Conservation (phyloP, 2,329 filamentous ascomycete genomes). For the Diplocarpon rosae region DNA sequence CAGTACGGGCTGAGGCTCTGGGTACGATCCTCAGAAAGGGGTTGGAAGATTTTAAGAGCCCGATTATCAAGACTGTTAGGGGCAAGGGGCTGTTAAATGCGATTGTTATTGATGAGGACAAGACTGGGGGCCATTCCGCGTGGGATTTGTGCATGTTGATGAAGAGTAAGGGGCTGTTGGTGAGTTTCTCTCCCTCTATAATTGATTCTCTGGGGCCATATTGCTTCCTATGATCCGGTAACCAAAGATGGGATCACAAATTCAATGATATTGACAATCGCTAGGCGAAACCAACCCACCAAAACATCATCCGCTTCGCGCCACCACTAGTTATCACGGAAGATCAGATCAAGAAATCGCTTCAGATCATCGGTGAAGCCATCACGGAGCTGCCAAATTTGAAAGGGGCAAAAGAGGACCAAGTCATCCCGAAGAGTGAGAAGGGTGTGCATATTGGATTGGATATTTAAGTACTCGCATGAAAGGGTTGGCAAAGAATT, state of each 20-base stretch:
- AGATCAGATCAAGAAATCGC: conserved; percentile 65
- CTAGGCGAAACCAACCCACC: conserved; percentile 93
- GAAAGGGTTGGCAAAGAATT: not conserved
- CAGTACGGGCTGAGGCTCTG: conserved; percentile 68
- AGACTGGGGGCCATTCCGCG: conserved; percentile 74
- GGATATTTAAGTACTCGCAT: conserved; percentile 4
- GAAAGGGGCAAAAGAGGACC: conserved; percentile 43
- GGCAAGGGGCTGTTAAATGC: conserved; percentile 94
- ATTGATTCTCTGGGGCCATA: too few relatives aligned
- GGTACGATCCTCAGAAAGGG: conserved; percentile 77
- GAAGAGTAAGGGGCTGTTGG: conserved; percentile 89
- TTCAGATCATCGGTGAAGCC: conserved; percentile 71
- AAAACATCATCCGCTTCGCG: conserved; percentile 97
- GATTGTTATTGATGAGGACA: conserved; percentile 85
- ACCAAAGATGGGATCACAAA: too few relatives aligned
- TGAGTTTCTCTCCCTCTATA: conserved; percentile 35
- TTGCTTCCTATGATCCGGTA: too few relatives aligned
- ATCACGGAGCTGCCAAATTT: conserved; percentile 67
- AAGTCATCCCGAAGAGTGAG: conserved; percentile 46
- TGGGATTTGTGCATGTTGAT: conserved; percentile 96
- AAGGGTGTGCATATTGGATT: conserved; percentile 46
- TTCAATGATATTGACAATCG: too few relatives aligned
- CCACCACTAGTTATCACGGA: conserved; percentile 92
- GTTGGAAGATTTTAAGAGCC: conserved; percentile 61
- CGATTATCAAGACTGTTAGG: conserved; percentile 71